Evolutionary conservation across 1,139 yeast species (phyloP).

Genomic region (Lodderomyces pseudojiufengensis): DNA sequence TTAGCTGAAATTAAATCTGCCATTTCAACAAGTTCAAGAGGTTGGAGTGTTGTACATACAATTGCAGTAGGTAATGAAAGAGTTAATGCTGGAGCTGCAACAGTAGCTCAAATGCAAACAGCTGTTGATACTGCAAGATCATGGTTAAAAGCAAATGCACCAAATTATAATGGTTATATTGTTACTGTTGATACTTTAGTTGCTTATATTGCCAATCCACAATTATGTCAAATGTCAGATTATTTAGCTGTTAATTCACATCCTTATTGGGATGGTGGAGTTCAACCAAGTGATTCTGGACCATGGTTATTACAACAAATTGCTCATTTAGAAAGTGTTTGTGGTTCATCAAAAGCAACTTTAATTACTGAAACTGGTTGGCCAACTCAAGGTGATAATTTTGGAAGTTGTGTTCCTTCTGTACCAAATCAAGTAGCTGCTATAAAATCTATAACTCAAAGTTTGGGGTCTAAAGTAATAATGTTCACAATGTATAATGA

Average conservation of each 20-base stretch:
- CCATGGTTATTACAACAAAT: slow-evolving; percentile 66
- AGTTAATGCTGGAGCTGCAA: slow-evolving; percentile 65
- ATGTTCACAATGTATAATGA: slow-evolving; percentile 74
- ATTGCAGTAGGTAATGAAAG: slow-evolving; percentile 80
- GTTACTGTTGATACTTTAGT: slow-evolving; percentile 79
- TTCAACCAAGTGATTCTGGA: slow-evolving; percentile 65
- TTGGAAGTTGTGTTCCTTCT: slow-evolving; percentile 72
- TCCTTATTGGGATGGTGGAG: slow-evolving; percentile 74
- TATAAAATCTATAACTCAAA: slow-evolving; percentile 49
- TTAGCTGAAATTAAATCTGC: slow-evolving; percentile 53
- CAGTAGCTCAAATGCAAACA: slow-evolving; percentile 51
- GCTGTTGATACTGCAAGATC: slow-evolving; percentile 57
- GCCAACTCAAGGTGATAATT: slow-evolving; percentile 69
- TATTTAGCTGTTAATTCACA: slow-evolving; percentile 81
- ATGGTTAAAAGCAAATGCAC: slow-evolving; percentile 48
- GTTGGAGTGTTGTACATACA: slow-evolving; percentile 72
- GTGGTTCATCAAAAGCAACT: slow-evolving; percentile 57
- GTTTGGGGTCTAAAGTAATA: slow-evolving; percentile 54
- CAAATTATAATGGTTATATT: slow-evolving; percentile 66
- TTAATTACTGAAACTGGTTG: slow-evolving; percentile 77
- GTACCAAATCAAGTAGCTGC: slow-evolving; percentile 59
- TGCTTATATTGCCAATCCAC: slow-evolving; percentile 70
- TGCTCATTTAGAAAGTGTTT: slow-evolving; percentile 60
- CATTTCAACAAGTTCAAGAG: slow-evolving; percentile 48
- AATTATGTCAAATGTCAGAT: slow-evolving; percentile 66